phyloP scores from a whole-genome alignment of 805 yeast species.

The Torulaspora delbrueckii region DNA sequence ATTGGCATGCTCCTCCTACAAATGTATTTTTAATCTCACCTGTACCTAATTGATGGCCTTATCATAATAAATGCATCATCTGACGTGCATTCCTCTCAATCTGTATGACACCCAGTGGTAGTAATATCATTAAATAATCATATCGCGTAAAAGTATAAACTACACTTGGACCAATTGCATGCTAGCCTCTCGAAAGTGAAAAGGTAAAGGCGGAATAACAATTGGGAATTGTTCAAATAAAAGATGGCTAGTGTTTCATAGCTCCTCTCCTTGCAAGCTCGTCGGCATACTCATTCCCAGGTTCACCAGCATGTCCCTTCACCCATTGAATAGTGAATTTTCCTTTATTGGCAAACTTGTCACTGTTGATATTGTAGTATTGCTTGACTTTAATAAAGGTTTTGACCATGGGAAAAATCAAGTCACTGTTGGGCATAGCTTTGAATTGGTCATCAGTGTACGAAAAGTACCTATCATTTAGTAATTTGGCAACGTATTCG shows the following conservation, averaged over 20 bases:
- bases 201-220: no score
- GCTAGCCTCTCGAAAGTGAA: no score
- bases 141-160: no score
- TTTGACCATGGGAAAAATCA: constrained; percentile 36
- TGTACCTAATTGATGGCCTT: no score
- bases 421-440: constrained; percentile 28
- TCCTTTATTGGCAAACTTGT: constrained; percentile 32
- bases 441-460: constrained; percentile 46
- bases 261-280: constrained; percentile 65
- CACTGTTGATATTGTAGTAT: constrained; percentile 31
- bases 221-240: no score
- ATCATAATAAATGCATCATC: no score
- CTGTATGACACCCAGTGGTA: no score
- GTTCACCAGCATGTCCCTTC: constrained; percentile 61
- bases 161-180: no score
- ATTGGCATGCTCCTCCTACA: not conserved
- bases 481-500: constrained; percentile 51
- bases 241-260: not conserved
- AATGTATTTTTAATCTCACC: no score
- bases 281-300: constrained; percentile 79
- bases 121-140: no score
- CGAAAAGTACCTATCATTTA: constrained; percentile 51
- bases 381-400: constrained; percentile 41
- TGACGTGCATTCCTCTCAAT: no score
- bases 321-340: constrained; percentile 54